Conservation (phyloP, 2,329 filamentous ascomycete genomes). For the Penicillium brasilianum region DNA sequence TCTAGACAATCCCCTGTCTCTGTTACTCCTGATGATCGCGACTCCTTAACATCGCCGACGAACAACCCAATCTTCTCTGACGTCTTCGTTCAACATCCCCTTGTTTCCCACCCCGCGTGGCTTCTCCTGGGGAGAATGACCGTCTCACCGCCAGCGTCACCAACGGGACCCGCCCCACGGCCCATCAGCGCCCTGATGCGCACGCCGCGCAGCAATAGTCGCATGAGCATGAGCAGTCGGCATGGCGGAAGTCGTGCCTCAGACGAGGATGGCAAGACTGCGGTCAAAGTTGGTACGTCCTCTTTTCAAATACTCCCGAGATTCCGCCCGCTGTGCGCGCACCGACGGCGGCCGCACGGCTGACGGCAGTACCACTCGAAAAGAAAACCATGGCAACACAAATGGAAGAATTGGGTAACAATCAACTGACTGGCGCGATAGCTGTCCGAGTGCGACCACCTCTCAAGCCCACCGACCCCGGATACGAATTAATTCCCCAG, state of each 20-base stretch:
- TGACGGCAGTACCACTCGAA: background rate
- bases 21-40: conserved; percentile 28
- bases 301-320: conserved; percentile 8
- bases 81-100: conserved; percentile 3
- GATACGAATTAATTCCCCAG: conserved; percentile 92
- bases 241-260: conserved; percentile 78
- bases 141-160: conserved; percentile 72
- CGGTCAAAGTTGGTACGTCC: conserved; percentile 89
- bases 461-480: conserved; percentile 80
- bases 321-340: conserved; percentile 13
- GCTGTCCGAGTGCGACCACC: conserved; percentile 92
- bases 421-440: conserved; percentile 46
- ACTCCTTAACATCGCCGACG: conserved; percentile 11
- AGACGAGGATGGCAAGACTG: conserved; percentile 87
- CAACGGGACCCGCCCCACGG: conserved; percentile 62
- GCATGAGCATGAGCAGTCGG: conserved; percentile 80
- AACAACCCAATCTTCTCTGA: conserved; percentile 2
- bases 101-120: conserved; percentile 28
- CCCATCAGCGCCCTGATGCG: conserved; percentile 83
- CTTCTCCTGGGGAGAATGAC: conserved; percentile 57
- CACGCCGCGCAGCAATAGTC: conserved; percentile 77
- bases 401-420: background rate
- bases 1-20: conserved; percentile 23
- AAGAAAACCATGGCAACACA: background rate
- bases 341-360: conserved; percentile 1